Conservation (phyloP, 805 yeast genomes). For the Ogataea henricii region DNA sequence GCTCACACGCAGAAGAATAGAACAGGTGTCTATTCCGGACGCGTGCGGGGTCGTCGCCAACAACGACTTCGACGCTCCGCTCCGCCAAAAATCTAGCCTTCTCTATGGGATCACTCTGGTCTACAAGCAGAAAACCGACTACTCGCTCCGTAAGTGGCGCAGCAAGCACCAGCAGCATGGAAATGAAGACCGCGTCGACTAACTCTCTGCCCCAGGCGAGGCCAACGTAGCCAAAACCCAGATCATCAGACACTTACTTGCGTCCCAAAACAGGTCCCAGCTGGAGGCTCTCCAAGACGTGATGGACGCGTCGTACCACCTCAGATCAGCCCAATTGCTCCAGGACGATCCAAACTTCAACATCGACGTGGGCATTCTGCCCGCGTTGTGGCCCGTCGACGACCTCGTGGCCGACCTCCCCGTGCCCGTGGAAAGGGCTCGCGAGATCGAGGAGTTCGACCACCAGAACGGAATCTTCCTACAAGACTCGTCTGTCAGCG, state of each 20-base stretch:
- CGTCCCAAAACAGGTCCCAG: not conserved
- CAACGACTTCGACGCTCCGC: conserved; percentile 22
- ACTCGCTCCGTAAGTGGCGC: conserved; percentile 37
- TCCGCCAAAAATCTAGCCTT: conserved; percentile 44
- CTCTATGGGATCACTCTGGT: conserved; percentile 51
- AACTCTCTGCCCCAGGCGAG: conserved; percentile 12
- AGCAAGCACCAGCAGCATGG: too few relatives aligned
- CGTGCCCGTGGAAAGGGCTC: not conserved
- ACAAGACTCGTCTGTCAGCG: conserved; percentile 12
- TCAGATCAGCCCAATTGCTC: conserved; percentile 14
- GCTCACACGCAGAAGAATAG: conserved; percentile 34
- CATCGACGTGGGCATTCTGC: conserved; percentile 35
- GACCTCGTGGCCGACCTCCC: not conserved
- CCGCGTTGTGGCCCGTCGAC: conserved; percentile 11
- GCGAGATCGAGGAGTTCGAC: conserved; percentile 15
- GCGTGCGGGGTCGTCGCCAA: conserved; percentile 38
- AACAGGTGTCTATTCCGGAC: conserved; percentile 42
- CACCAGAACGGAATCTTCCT: conserved; percentile 9
- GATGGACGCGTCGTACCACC: conserved; percentile 7
- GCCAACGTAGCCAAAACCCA: conserved; percentile 18
- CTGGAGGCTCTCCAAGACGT: conserved; percentile 10
- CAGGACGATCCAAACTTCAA: conserved; percentile 42
- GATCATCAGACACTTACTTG: conserved; percentile 14
- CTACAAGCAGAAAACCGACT: conserved; percentile 50
- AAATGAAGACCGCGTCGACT: too few relatives aligned